Base-by-base conservation (phyloP, 2,329 filamentous ascomycete genomes). In the Alternaria tenuissima region DNA sequence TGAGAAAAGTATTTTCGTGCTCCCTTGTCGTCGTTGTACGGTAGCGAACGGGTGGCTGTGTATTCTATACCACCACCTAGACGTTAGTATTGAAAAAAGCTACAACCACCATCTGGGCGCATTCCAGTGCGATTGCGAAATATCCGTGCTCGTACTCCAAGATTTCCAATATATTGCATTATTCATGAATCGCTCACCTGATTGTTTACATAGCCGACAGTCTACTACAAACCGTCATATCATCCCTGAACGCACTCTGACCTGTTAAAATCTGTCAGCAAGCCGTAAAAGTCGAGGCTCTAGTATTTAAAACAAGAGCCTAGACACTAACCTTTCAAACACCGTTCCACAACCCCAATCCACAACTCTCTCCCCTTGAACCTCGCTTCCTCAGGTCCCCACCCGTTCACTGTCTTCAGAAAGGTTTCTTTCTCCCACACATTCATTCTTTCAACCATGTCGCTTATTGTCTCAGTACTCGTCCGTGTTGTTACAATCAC, bases 401-500 rank as follows among this genome's bases (percentile, higher is more conserved):
- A 78, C 0, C 43, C 48, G 20, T 52, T 32, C 7, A 77, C 67
- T 54, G 75, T 71, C 7, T 16, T 52, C 32, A 68, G 58, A 28
- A 73, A 48, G 3, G 41, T 47, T 30, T 28, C n/a, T 32, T 62
- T 61, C 53, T 68, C 58, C 22, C 52, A 28, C 0, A 38, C 16
- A 3, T 20, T 16, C 43, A 55, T 46, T 2, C 43, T 28, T 22
- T 34, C 47, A 1, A 41, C 32, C 57, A 76, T 44, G 0, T 68
- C 65, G 20, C 28, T 53, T 57, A 74, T 54, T 9, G 30, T 59
- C 49, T 79, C 77, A 48, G 85, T 70, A 8, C 78, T 79, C 0
- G 84, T 85, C 61, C 82, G 81, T 8, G 85, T 83, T 0, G 81
- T 81, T 63, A 86, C 84, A 4, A 86, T 73, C 1, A 86, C 78